Percentiles rank a stretch among this genome's conserved stretches.
These are phyloP conservation scores for Fusarium robinianum DNA, from an alignment of 2,329 filamentous ascomycete species.

Conservation along the genomic window DNA sequence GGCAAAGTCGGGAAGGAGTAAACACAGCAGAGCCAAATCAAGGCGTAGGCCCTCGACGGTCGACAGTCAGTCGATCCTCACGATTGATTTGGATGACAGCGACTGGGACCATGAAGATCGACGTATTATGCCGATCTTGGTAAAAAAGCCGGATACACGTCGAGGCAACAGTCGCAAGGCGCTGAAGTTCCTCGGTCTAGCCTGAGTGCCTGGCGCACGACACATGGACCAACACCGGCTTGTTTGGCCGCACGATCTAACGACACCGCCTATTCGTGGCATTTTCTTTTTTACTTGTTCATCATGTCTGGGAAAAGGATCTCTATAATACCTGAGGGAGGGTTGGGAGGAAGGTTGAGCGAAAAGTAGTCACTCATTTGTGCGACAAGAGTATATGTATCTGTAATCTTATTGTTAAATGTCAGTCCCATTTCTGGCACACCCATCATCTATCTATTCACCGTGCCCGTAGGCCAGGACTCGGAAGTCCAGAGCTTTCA, in stretches of 20 bases:
- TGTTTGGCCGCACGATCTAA: conserved; percentile 26
- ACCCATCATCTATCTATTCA: no score
- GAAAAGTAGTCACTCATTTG: conserved; percentile 6
- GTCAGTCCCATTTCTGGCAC: conserved; percentile 3
- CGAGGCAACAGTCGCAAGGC: conserved; percentile 56
- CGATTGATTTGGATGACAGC: conserved; percentile 46
- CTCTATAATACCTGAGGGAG: conserved; percentile 10
- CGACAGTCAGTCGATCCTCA: conserved; percentile 41
- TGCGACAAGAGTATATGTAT: no score
- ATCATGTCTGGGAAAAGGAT: conserved; percentile 2
- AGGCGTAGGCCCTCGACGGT: conserved; percentile 24
- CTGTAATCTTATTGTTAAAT: conserved; percentile 17
- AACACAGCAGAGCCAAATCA: conserved; percentile 37
- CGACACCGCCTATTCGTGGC: conserved; percentile 23
- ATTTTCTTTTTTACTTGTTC: conserved; percentile 21
- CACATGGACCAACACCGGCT: no score
- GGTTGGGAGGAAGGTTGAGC: conserved; percentile 7
- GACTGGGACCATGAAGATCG: conserved; percentile 54
- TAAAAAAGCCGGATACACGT: conserved; percentile 41
- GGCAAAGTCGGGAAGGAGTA: conserved; percentile 39
- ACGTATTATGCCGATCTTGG: conserved; percentile 56
- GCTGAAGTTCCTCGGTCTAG: conserved; percentile 57
- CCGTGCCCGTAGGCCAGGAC: no score
- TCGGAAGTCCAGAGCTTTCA: no score
- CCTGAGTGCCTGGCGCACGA: conserved; percentile 33